Evolutionary conservation across 805 yeast species (phyloP).

Genomic region (Yueomyces sp.): DNA sequence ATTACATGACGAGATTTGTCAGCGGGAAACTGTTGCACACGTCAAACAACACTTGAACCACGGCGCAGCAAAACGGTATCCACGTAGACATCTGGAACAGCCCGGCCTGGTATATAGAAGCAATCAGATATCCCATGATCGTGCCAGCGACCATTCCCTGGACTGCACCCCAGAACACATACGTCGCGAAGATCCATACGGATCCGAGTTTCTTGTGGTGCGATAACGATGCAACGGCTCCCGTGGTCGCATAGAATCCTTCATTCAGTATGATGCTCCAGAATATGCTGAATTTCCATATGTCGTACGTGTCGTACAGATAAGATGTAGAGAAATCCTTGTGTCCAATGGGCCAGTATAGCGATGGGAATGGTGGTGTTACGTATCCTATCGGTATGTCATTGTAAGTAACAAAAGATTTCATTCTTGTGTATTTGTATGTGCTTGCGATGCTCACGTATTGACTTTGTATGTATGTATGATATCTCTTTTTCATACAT

Average conservation of each 20-base stretch:
- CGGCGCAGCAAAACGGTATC: conserved; percentile 81
- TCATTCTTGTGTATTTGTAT: conserved; percentile 1
- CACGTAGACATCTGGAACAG: conserved; percentile 84
- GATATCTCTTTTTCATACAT: too few relatives aligned
- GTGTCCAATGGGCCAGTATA: conserved; percentile 51
- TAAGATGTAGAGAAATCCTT: conserved; percentile 31
- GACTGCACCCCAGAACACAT: conserved; percentile 39
- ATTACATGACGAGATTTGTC: conserved; percentile 11
- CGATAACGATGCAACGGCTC: conserved; percentile 34
- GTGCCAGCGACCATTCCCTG: conserved; percentile 67
- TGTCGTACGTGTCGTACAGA: conserved; percentile 55
- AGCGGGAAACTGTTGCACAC: conserved; percentile 34
- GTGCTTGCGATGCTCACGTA: too few relatives aligned
- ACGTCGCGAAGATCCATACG: conserved; percentile 32
- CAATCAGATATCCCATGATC: conserved; percentile 59
- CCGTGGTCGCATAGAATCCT: conserved; percentile 52
- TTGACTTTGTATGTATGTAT: too few relatives aligned
- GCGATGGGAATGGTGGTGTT: conserved; percentile 69
- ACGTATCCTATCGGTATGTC: conserved; percentile 71
- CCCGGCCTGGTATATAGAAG: conserved; percentile 69
- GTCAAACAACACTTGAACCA: conserved; percentile 53
- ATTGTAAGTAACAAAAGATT: conserved; percentile 30
- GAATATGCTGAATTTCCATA: conserved; percentile 69
- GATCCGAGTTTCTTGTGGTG: conserved; percentile 31
- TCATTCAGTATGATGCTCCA: conserved; percentile 69